Percentiles rank a stretch among this genome's conserved stretches.
phyloP scores from a whole-genome alignment of 2,329 filamentous ascomycete genomes.

The Scedosporium boydii region DNA sequence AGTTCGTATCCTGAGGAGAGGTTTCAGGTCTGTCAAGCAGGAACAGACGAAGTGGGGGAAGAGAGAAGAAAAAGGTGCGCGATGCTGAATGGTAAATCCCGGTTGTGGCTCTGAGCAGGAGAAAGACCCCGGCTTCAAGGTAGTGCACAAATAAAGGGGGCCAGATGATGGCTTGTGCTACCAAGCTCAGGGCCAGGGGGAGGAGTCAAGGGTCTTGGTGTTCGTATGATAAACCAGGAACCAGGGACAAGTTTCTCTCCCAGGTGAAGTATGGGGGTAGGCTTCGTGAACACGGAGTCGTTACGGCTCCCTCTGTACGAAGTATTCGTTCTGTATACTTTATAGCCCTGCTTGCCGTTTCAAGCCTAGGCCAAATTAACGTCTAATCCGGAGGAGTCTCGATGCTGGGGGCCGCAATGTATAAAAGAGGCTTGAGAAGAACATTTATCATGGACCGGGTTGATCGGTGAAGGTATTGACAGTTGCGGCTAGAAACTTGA shows the following conservation, averaged over 20 bases:
- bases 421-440: too few species aligned
- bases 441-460: too few species aligned
- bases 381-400: too few species aligned
- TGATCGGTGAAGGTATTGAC: too few species aligned
- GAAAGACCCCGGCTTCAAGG: background rate
- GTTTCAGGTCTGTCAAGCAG: background rate
- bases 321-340: too few species aligned
- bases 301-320: too few species aligned
- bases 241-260: background rate
- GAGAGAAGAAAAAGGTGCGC: background rate
- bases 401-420: too few species aligned
- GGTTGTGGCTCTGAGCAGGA: background rate
- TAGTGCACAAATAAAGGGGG: background rate
- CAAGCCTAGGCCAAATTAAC: too few species aligned
- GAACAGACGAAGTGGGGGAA: background rate
- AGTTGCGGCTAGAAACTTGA: too few species aligned
- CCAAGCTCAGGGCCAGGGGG: background rate
- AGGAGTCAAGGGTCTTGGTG: background rate
- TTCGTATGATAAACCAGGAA: background rate
- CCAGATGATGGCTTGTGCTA: background rate
- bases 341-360: too few species aligned
- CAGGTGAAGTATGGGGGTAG: background rate
- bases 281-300: too few species aligned
- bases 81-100: background rate
- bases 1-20: background rate